Evolutionary conservation across 2,329 filamentous ascomycete genomes (phyloP).

Genomic region (Fusarium sp.): DNA sequence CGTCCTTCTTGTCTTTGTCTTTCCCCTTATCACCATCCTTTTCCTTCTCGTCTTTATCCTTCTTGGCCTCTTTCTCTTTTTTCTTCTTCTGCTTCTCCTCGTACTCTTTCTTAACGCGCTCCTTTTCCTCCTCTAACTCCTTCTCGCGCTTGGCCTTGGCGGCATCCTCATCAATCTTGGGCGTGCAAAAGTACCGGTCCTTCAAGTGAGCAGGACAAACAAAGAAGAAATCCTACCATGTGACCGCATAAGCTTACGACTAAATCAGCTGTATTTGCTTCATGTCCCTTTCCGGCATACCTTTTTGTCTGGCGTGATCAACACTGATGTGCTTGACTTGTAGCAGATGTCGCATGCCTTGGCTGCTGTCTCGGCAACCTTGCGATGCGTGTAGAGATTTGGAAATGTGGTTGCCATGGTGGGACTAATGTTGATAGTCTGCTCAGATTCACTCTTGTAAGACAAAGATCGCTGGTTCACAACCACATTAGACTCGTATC

Average conservation of each 20-base stretch:
- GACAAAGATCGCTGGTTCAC: conserved; percentile 10
- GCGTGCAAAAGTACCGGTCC: conserved; percentile 84
- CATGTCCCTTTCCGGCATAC: conserved; percentile 60
- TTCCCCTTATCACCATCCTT: conserved; percentile 58
- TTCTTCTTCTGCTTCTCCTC: conserved; percentile 80
- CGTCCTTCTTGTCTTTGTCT: conserved; percentile 52
- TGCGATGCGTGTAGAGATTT: conserved; percentile 88
- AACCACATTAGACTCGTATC: conserved; percentile 1
- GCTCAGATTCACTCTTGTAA: neutral
- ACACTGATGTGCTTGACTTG: conserved; percentile 87
- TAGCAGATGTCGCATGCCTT: conserved; percentile 94
- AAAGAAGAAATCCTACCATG: conserved; percentile 85
- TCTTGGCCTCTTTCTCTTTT: conserved; percentile 71
- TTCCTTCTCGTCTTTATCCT: conserved; percentile 62
- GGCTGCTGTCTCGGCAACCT: conserved; percentile 85
- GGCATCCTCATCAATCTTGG: conserved; percentile 79
- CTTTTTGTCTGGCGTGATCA: conserved; percentile 92
- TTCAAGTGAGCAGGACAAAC: conserved; percentile 87
- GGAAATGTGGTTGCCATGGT: conserved; percentile 68
- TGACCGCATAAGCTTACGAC: conserved; percentile 25
- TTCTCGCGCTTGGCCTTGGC: conserved; percentile 73
- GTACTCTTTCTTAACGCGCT: conserved; percentile 81
- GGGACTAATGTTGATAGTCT: too few species aligned
- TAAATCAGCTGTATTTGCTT: conserved; percentile 21
- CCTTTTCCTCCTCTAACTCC: conserved; percentile 75